Conservation (phyloP, 371 early-diverging fungal genomes). For the Dinochytrium kinnereticum region DNA sequence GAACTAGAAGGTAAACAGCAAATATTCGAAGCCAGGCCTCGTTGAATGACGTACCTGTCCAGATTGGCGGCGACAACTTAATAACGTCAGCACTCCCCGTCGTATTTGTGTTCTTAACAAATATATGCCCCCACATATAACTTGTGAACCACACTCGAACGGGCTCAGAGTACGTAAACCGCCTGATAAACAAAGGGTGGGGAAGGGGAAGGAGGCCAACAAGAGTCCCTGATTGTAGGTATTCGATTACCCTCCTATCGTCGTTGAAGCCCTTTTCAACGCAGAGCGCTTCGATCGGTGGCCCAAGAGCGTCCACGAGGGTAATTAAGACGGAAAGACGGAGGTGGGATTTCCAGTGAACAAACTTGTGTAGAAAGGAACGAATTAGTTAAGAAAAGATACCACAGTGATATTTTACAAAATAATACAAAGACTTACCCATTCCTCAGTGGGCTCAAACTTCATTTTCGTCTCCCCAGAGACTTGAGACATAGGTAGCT, state of each 20-base stretch:
- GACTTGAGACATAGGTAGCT: constrained; percentile 42
- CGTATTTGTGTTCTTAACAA: constrained; percentile 39
- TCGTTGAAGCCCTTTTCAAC: constrained; percentile 48
- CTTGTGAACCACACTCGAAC: constrained; percentile 53
- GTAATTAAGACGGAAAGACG: constrained; percentile 68
- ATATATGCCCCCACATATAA: constrained; percentile 54
- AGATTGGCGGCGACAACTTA: constrained; percentile 50
- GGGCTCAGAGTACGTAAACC: constrained; percentile 43
- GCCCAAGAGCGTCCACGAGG: constrained; percentile 64
- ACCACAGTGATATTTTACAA: background rate
- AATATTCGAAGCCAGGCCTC: too few relatives aligned
- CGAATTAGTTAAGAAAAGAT: background rate
- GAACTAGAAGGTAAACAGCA: background rate
- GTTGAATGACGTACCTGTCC: constrained; percentile 49
- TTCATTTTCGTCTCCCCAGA: constrained; percentile 33
- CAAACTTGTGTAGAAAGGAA: constrained; percentile 38
- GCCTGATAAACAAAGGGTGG: constrained; percentile 46
- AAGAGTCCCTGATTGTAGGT: constrained; percentile 45
- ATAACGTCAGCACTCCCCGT: constrained; percentile 39
- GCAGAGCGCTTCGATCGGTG: constrained; percentile 63
- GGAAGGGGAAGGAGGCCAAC: constrained; percentile 57
- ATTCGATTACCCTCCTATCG: constrained; percentile 49
- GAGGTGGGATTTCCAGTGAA: constrained; percentile 69
- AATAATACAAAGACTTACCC: constrained; percentile 46
- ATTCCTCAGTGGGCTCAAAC: constrained; percentile 59